phyloP scores from a whole-genome alignment of 257 asterid species.

The Plantago ovata region DNA sequence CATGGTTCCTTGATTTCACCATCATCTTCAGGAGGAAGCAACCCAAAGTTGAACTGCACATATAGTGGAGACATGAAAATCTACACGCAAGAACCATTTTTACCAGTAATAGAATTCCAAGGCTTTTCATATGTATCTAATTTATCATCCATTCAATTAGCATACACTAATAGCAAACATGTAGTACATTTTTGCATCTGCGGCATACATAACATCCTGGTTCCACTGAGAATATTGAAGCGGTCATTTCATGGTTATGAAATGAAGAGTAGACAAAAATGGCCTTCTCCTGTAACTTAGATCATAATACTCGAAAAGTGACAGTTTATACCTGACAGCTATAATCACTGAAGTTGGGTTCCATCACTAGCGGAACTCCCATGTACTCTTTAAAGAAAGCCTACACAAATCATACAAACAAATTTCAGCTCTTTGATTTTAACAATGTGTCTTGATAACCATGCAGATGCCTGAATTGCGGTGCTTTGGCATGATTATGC shows the following conservation, averaged over 20 bases:
- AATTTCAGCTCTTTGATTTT: background rate
- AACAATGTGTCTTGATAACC: background rate
- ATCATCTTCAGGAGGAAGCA: slow-evolving; percentile 68
- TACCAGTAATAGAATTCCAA: background rate
- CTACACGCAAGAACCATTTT: too few species aligned
- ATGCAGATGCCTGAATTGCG: background rate
- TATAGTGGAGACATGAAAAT: background rate
- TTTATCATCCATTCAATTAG: too few species aligned
- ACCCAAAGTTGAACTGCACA: slow-evolving; percentile 74
- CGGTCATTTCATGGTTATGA: background rate
- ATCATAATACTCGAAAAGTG: background rate
- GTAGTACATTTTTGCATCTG: background rate
- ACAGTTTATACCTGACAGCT: slow-evolving; percentile 68
- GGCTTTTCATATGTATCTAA: background rate
- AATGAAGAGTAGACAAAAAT: background rate
- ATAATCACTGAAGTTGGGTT: slow-evolving; percentile 75
- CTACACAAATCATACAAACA: slow-evolving; percentile 24
- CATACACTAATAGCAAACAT: background rate
- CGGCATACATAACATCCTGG: background rate
- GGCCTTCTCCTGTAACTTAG: background rate
- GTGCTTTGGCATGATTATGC: background rate
- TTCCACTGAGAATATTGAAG: background rate
- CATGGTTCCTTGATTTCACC: slow-evolving; percentile 66
- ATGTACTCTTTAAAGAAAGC: slow-evolving; percentile 69
- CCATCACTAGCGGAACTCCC: slow-evolving; percentile 85